Percentiles rank a stretch among this genome's conserved stretches.
Evolutionary conservation across 208 protist genomes (phyloP).

Genomic region (Novymonas esmeraldas): DNA sequence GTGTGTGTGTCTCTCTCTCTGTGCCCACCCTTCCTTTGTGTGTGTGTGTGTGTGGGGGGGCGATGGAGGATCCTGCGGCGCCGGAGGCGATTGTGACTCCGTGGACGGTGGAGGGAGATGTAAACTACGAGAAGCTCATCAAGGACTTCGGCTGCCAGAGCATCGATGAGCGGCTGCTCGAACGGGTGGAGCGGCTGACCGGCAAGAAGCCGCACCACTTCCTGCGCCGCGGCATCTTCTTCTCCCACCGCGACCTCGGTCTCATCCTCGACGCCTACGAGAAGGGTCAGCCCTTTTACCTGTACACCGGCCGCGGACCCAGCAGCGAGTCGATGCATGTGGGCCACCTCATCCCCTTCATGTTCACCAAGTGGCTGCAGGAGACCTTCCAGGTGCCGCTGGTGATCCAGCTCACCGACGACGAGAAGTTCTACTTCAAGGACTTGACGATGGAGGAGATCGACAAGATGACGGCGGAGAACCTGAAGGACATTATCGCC

Average conservation of each 20-base stretch:
- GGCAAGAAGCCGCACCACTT: constrained; percentile 89
- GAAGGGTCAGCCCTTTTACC: constrained; percentile 97
- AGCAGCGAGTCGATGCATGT: constrained; percentile 98
- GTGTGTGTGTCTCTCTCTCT: not conserved
- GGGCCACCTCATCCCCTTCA: constrained; percentile 99
- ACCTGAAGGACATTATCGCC: constrained; percentile 99
- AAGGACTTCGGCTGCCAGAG: constrained; percentile 89
- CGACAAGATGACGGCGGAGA: constrained; percentile 94
- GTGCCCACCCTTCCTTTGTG: not conserved
- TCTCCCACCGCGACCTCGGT: constrained; percentile 98
- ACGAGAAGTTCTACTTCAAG: constrained; percentile 99
- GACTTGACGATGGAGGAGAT: constrained; percentile 95
- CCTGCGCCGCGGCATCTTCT: constrained; percentile 96
- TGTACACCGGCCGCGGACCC: constrained; percentile 99
- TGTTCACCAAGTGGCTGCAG: constrained; percentile 99
- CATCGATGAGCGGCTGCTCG: constrained; percentile 85
- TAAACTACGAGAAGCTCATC: constrained; percentile 96
- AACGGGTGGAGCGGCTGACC: constrained; percentile 87
- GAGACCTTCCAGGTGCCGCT: constrained; percentile 99
- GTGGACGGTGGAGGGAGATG: constrained; percentile 93
- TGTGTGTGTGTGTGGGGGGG: too few species aligned
- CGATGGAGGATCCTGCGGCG: constrained; percentile 16
- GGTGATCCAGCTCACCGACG: constrained; percentile 99
- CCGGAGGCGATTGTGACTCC: constrained; percentile 80
- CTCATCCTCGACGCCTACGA: constrained; percentile 97